These are phyloP conservation scores for Straminergon stramineum DNA, from an alignment of 225 moss, liverwort and hornwort genomes.

Conservation along the genomic window DNA sequence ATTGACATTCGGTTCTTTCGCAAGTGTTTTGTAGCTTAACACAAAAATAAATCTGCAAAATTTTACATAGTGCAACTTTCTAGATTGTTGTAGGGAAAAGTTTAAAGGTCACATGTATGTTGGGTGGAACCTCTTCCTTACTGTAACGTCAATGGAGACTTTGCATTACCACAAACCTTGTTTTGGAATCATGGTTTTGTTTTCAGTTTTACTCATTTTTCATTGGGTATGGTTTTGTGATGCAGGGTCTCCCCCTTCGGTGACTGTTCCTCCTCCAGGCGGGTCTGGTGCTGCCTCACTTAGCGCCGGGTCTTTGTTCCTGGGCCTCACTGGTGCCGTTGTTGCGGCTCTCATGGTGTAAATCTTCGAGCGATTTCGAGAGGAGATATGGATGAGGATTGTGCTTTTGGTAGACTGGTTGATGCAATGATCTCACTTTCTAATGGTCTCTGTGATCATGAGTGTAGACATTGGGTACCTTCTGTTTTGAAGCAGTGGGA, in stretches of 20 bases:
- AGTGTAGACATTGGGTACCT: not conserved
- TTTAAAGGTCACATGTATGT: not conserved
- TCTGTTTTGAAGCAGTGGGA: not conserved
- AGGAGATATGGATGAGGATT: not conserved
- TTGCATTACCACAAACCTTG: not conserved
- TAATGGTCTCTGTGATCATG: not conserved
- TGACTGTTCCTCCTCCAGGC: not conserved
- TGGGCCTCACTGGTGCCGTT: constrained; percentile 6
- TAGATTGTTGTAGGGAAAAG: not conserved
- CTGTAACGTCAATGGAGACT: not conserved
- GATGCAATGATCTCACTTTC: too few species aligned
- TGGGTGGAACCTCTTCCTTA: not conserved
- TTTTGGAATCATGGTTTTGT: not conserved
- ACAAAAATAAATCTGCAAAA: not conserved
- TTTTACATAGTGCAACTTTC: not conserved
- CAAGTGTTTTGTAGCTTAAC: not conserved
- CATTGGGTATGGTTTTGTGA: not conserved
- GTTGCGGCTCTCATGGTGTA: constrained; percentile 12
- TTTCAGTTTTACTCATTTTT: not conserved
- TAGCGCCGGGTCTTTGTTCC: not conserved
- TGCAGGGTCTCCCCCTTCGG: not conserved
- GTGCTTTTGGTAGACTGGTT: not conserved
- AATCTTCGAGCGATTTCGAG: not conserved
- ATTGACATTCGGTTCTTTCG: too few species aligned
- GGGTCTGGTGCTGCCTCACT: not conserved